These are phyloP conservation scores for Geotrichum candidum DNA, from an alignment of 1,139 yeast species.

Conservation along the genomic window DNA sequence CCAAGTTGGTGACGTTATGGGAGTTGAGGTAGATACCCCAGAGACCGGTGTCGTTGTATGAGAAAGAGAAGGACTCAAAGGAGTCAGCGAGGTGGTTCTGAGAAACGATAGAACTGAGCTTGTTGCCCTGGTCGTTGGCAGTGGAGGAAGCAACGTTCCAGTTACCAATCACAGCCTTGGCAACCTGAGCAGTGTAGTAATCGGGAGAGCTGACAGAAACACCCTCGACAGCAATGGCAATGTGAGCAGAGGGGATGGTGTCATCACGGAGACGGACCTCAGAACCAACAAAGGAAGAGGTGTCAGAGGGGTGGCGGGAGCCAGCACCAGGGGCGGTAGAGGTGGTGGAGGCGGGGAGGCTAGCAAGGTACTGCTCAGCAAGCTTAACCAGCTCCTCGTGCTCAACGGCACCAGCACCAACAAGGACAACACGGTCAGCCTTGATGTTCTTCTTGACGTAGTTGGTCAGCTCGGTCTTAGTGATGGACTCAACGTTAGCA, in stretches of 20 bases:
- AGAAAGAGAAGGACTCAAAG: conserved; percentile 92
- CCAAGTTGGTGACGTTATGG: conserved; percentile 61
- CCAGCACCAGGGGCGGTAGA: conserved; percentile 66
- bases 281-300: conserved; percentile 79
- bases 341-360: conserved; percentile 57
- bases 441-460: conserved; percentile 83
- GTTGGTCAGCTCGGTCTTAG: conserved; percentile 65
- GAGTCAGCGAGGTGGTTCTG: conserved; percentile 82
- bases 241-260: conserved; percentile 80
- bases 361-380: conserved; percentile 73
- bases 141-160: conserved; percentile 95
- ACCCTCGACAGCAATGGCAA: conserved; percentile 95
- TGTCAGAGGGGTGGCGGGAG: conserved; percentile 52
- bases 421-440: conserved; percentile 95
- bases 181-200: conserved; percentile 89
- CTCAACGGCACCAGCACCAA: conserved; percentile 89
- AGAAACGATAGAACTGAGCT: conserved; percentile 70
- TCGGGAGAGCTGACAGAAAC: conserved; percentile 96
- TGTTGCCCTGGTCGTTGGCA: conserved; percentile 79
- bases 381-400: conserved; percentile 77
- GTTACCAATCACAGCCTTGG: conserved; percentile 93
- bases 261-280: conserved; percentile 81
- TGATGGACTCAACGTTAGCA: conserved; percentile 74
- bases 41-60: conserved; percentile 92
- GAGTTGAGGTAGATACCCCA: conserved; percentile 94